These are phyloP conservation scores for Panicum virgatum DNA, from an alignment of 202 grass and related monocot species.

Conservation along the genomic window DNA sequence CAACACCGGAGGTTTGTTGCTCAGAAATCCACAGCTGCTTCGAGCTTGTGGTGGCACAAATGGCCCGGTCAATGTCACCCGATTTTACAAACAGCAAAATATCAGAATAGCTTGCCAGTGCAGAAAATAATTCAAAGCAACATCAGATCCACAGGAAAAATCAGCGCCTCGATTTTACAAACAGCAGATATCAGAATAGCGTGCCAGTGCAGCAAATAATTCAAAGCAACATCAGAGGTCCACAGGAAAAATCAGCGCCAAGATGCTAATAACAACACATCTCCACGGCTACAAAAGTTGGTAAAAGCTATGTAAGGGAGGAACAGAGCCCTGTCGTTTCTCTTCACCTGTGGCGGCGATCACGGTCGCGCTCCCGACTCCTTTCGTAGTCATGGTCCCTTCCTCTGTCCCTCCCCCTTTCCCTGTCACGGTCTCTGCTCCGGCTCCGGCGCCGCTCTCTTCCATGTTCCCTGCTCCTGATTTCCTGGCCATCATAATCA, in stretches of 20 bases:
- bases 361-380: constrained; percentile 40
- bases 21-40: background rate
- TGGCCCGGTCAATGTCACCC: background rate
- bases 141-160: background rate
- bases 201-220: background rate
- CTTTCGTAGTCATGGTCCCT: constrained; percentile 48
- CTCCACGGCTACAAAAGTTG: constrained; percentile 6
- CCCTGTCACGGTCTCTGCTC: constrained; percentile 31
- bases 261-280: background rate
- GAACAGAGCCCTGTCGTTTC: background rate
- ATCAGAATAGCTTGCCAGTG: background rate
- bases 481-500: constrained; percentile 36
- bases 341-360: constrained; percentile 43
- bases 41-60: background rate
- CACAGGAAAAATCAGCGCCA: background rate
- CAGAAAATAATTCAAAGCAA: background rate
- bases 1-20: background rate
- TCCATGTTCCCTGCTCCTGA: constrained; percentile 42
- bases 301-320: background rate
- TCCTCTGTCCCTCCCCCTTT: constrained; percentile 46
- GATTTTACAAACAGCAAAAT: background rate
- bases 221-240: background rate
- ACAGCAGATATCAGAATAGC: background rate
- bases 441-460: constrained; percentile 54
- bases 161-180: background rate